These are phyloP conservation scores for Podaxis mareebaensis DNA, from an alignment of 768 basidiomycete genomes.

Conservation along the genomic window DNA sequence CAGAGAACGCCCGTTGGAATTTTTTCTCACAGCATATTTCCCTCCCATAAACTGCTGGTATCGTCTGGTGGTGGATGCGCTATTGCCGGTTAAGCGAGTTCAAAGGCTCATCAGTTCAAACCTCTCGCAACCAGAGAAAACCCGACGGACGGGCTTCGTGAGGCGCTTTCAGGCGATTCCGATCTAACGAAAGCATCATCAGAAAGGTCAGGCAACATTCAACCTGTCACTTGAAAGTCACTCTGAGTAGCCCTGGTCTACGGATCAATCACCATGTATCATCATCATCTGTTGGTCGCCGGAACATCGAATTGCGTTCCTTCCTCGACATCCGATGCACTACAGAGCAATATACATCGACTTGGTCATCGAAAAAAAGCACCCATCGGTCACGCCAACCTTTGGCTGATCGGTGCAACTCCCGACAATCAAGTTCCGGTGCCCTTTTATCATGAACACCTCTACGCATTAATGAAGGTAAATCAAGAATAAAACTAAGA, in stretches of 20 bases:
- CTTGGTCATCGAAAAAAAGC: neutral
- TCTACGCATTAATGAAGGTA: neutral
- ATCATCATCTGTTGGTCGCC: neutral
- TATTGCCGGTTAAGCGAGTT: neutral
- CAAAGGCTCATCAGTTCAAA: neutral
- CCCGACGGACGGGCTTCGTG: neutral
- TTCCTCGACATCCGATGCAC: neutral
- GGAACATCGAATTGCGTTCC: neutral
- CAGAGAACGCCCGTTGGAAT: too few relatives aligned
- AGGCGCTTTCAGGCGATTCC: neutral
- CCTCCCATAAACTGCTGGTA: neutral
- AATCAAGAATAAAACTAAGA: neutral
- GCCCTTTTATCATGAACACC: neutral
- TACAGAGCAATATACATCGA: neutral
- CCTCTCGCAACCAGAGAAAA: slow-evolving; percentile 1
- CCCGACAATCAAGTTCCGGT: neutral
- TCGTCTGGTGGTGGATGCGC: neutral
- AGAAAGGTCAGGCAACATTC: slow-evolving; percentile 1
- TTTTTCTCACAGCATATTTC: neutral
- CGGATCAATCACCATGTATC: slow-evolving; percentile 10
- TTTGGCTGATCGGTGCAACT: neutral
- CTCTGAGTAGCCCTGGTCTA: neutral
- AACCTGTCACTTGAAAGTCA: neutral
- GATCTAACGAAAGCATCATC: neutral
- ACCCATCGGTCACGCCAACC: neutral